These are phyloP conservation scores for Boeremia exigua DNA, from an alignment of 2,329 filamentous ascomycete genomes.

Conservation along the genomic window DNA sequence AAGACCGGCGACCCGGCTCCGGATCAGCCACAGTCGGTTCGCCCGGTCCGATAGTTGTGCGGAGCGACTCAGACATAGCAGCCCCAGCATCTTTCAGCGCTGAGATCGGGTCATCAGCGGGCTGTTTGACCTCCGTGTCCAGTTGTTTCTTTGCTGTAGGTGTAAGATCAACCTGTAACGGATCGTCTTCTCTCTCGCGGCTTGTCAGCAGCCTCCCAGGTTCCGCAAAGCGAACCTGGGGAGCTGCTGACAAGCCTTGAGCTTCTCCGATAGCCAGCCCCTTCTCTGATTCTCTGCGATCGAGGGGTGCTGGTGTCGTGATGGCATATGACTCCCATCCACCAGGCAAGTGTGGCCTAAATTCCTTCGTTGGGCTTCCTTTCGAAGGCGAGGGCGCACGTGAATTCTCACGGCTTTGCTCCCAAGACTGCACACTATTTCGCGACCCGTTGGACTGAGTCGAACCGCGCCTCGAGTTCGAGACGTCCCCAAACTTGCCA, in stretches of 20 bases:
- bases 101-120: conserved; percentile 45
- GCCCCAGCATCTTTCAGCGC: conserved; percentile 55
- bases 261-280: conserved; percentile 25
- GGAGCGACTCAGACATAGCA: conserved; percentile 56
- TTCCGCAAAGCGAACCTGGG: conserved; percentile 33
- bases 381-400: conserved; percentile 43
- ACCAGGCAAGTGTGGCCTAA: conserved; percentile 59
- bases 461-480: conserved; percentile 55
- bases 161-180: conserved; percentile 36
- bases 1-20: conserved; percentile 7
- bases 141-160: conserved; percentile 47
- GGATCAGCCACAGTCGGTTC: conserved; percentile 26
- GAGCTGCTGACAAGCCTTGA: conserved; percentile 26
- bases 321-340: conserved; percentile 60
- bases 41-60: conserved; percentile 44
- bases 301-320: conserved; percentile 44
- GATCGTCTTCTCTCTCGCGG: conserved; percentile 17
- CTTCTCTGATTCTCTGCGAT: conserved; percentile 37
- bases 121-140: conserved; percentile 28
- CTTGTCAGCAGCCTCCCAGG: conserved; percentile 38
- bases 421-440: conserved; percentile 50
- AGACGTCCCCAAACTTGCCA: conserved; percentile 56
- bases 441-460: conserved; percentile 51
- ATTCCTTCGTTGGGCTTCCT: conserved; percentile 45
- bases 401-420: conserved; percentile 47